These are phyloP conservation scores for Lasiodiplodia gonubiensis DNA, from an alignment of 2,329 filamentous ascomycete species.

Conservation along the genomic window DNA sequence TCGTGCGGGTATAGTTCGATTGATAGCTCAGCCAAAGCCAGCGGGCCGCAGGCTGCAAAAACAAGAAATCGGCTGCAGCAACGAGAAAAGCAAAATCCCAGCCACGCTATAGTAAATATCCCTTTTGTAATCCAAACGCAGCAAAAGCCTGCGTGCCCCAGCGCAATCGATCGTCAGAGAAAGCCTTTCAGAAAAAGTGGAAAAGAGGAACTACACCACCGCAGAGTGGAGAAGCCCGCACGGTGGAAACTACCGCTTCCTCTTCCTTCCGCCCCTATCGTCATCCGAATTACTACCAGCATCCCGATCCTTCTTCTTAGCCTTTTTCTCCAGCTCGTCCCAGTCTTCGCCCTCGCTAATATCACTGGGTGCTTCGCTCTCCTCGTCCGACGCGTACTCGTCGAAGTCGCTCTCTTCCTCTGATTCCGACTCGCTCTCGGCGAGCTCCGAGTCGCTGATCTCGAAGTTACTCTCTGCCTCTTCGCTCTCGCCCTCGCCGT, in stretches of 20 bases:
- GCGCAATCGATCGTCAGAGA: constrained; percentile 15
- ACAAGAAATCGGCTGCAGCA: not conserved
- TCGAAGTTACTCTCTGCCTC: constrained; percentile 93
- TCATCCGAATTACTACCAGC: constrained; percentile 61
- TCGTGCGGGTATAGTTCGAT: constrained; percentile 14
- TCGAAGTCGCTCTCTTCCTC: constrained; percentile 95
- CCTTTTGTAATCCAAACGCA: constrained; percentile 21
- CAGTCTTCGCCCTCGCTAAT: constrained; percentile 80
- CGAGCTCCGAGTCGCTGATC: constrained; percentile 82
- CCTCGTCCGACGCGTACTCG: constrained; percentile 83
- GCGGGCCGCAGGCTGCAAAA: not conserved
- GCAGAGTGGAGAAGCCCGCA: constrained; percentile 1
- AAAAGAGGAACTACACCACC: constrained; percentile 23
- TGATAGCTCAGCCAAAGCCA: constrained; percentile 14
- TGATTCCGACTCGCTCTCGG: constrained; percentile 72
- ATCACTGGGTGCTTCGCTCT: constrained; percentile 60
- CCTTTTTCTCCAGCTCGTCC: constrained; percentile 94
- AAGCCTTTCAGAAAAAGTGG: constrained; percentile 24
- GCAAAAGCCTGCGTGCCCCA: constrained; percentile 8
- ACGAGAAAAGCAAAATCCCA: not conserved
- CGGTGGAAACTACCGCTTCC: constrained; percentile 65
- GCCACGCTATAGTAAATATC: constrained; percentile 8
- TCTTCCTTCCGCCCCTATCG: constrained; percentile 70
- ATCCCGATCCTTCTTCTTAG: constrained; percentile 66
- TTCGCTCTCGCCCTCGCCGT: constrained; percentile 71